Evolutionary conservation across 768 basidiomycete genomes (phyloP).

Genomic region (Lactarius sp.): DNA sequence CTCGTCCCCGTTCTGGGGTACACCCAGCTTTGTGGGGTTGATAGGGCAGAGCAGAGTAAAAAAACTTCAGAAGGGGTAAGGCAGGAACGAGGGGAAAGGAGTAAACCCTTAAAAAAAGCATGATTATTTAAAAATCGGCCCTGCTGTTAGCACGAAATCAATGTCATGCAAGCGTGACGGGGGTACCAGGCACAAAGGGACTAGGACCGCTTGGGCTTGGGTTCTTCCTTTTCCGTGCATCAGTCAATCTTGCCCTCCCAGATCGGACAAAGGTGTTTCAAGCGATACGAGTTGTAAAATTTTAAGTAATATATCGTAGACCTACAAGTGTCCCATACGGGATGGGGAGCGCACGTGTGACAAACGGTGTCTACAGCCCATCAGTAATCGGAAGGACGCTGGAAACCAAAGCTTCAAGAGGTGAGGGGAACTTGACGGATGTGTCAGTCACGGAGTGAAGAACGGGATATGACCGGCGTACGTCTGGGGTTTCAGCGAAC

Average conservation of each 20-base stretch:
- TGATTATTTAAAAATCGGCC: too few relatives aligned
- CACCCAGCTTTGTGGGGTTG: background rate
- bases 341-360: background rate
- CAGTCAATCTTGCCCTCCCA: background rate
- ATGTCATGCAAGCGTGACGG: background rate
- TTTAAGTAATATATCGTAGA: background rate
- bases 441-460: background rate
- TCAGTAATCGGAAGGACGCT: background rate
- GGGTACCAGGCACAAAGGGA: conserved; percentile 3
- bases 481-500: background rate
- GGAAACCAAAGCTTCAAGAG: background rate
- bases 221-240: background rate
- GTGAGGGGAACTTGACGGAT: background rate
- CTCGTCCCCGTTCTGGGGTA: background rate
- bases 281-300: background rate
- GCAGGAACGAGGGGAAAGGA: background rate
- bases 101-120: background rate
- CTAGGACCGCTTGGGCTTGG: too few relatives aligned
- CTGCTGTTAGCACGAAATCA: too few relatives aligned
- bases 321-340: background rate
- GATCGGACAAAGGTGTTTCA: background rate
- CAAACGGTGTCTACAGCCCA: background rate
- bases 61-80: background rate
- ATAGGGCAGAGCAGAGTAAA: background rate
- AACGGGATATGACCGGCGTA: background rate